Evolutionary conservation across 805 yeast species (phyloP), one percentile per base, ranked within the genome.

Genomic region (Kurtzmaniella fragi): DNA sequence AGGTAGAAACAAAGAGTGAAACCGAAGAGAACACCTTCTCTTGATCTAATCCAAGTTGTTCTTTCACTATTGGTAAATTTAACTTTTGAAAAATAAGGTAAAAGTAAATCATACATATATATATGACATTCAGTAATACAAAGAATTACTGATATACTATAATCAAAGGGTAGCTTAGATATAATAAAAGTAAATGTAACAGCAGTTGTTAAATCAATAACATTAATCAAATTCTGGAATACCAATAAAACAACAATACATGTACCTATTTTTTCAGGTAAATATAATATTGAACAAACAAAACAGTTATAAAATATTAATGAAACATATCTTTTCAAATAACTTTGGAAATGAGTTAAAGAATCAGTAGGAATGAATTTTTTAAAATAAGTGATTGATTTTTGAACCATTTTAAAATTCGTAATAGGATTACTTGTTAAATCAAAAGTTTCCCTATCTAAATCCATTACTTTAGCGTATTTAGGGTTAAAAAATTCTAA

Each of bases 11-110:
- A 67, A 7, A 74, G 50, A 3, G 82, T 77, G 45, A 77, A 77
- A 5, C 82, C 83, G 44, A 73, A 71, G 37, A 80, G 54, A 25
- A 74, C 64, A 0, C 82, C 83, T 39, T 73, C 77, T 30, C 84
- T 62, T 11, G 77, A 66, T 10, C 61, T 61, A 34, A 66, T 56
- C 84, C 84, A 78, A 38, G 61, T 67, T 13, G 63, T 56, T 31
- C 63, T 61, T 38, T 74, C 75, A n/a, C 56, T 45, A 4, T 50
- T 51, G 4, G 69, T 54, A 40, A 75, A 70, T 10, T 75, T 72
- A 15, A 77, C 57, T 10, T 73, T 57, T 8, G 61, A 48, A 52
- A 78, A 73, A 51, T 75, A 78, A 4, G 82, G 82, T 5, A 54
- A 49, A 29, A 78, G 61, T 36, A 78, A 61, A 32, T 73, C 77